Base-by-base conservation (phyloP, 257 asterid species). In the Nicotiana benthamiana region DNA sequence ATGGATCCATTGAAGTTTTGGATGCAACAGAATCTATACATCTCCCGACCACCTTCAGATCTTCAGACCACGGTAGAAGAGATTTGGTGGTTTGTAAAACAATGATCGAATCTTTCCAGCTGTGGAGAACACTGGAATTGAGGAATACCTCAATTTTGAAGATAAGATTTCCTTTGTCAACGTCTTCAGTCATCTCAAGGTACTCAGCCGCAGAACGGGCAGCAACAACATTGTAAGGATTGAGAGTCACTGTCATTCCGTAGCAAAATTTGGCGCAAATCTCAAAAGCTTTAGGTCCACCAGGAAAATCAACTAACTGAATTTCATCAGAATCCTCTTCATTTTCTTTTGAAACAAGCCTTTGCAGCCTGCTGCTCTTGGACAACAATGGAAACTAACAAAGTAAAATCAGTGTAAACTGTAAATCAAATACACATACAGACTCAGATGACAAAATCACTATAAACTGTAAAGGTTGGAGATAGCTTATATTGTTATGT, bases 101-200 rank as follows among this genome's bases (percentile, higher is more conserved):
- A 15, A 95, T 93, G 16, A 95, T 95, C 62, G 99, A 90, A 82
- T 95, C 99, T 81, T 95, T 95, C 99, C 99, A 95, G 89, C 88
- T 91, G 24, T 92, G 90, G 56, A 95, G 78, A 66, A 95, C 75
- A 57, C 99, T 90, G n/a, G 98, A 93, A 87, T 90, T 93, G 79
- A 95, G 93, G 82, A 93, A 95, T 46, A 93, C 93, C 56, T 95
- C 99, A 0, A 95, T 93, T 81, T 95, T 95, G 72, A 91, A 81
- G 79, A 88, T 82, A 8, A 95, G 91, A 86, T 95, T 95, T 84
- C 99, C 97, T 77, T 87, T 89, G 27, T 95, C 99, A 0, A 92
- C 80, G 51, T 92, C 94, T 79, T 93, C 99, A 0, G 91, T 87
- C 99, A 95, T 95, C 83, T 92, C 97, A 57, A 95, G 98, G 81